Evolutionary conservation across 2,329 filamentous ascomycete genomes (phyloP).

Genomic region (Penicillium psychrosexuale): DNA sequence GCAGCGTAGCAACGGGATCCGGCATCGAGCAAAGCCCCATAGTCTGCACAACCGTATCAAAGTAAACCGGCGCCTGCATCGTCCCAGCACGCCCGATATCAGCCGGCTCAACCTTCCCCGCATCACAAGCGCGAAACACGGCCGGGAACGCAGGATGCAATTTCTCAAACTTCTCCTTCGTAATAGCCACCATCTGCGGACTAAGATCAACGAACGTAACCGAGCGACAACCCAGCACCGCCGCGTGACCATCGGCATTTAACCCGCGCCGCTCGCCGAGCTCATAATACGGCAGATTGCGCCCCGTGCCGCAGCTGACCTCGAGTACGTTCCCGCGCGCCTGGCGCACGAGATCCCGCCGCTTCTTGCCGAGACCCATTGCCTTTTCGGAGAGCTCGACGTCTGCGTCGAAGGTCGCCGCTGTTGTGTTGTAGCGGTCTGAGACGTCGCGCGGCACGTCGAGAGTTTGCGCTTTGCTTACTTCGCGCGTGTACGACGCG

Average conservation of each 20-base stretch:
- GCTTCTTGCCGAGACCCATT: slow-evolving; percentile 42
- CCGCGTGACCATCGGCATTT: slow-evolving; percentile 30
- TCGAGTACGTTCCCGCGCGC: slow-evolving; percentile 50
- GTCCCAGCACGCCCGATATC: background rate
- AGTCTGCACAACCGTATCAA: slow-evolving; percentile 50
- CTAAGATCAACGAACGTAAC: slow-evolving; percentile 50
- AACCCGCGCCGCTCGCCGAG: slow-evolving; percentile 36
- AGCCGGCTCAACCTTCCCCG: slow-evolving; percentile 28
- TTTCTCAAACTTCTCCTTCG: slow-evolving; percentile 43
- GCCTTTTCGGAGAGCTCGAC: slow-evolving; percentile 45
- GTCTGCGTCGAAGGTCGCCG: slow-evolving; percentile 45
- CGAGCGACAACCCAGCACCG: slow-evolving; percentile 37
- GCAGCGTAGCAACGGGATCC: slow-evolving; percentile 42
- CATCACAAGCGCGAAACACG: slow-evolving; percentile 39
- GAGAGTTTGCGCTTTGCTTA: slow-evolving; percentile 31
- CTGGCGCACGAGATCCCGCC: slow-evolving; percentile 41
- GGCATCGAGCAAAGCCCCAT: slow-evolving; percentile 52
- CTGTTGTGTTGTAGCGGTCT: slow-evolving; percentile 46
- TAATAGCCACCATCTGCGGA: slow-evolving; percentile 47
- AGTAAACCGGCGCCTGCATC: slow-evolving; percentile 25
- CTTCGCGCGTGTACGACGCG: slow-evolving; percentile 40
- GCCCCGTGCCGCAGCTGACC: slow-evolving; percentile 50
- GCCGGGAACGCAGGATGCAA: slow-evolving; percentile 33
- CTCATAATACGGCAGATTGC: slow-evolving; percentile 48
- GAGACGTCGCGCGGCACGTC: slow-evolving; percentile 44